Evolutionary conservation across 179 eudicot genomes (phyloP), one percentile per base, ranked within the genome.

Genomic region (Silene noctiflora): DNA sequence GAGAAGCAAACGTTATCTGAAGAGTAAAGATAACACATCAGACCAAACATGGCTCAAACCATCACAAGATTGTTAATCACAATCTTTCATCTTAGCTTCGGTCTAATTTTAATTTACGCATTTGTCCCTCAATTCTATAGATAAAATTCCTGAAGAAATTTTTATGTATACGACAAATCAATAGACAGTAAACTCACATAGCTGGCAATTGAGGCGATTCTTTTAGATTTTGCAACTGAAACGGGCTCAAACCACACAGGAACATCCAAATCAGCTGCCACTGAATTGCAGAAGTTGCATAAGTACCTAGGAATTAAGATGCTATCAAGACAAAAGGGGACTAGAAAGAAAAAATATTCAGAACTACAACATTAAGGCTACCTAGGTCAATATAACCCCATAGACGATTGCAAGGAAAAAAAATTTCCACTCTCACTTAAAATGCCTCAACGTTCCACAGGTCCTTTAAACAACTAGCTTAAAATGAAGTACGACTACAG

Each of bases 161-260:
- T 20, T 4, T 9, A 22, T 11, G 44, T 20, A 12, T 13, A 48
- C 56, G 64, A 75, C 58, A 56, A 69, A 75, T 64, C 21, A 8
- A 46, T 79, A 21, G 67, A 39, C 33, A 69, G 75, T 68, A 21
- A 72, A 46, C 98, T 93, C 84, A 93, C 99, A 86, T 87, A 75
- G 71, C 87, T 81, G 61, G 85, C 89, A 81, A 93, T 74, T 51
- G 92, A 86, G 71, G 84, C 90, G 60, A 95, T 84, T 77, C 97
- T 86, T 88, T 46, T 85, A 39, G 98, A 95, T 83, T 95, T 95
- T 60, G 86, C 81, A 39, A 95, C 91, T 73, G 99, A 95, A 77
- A 95, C 99, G 22, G 99, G 99, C 89, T 95, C 99, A 82, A 95
- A 93, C 99, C 98, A 95, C 76, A 90, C 86, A 33, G 95, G 97